A percentile compares a stretch with the other conserved stretches of the same genome.
Conservation (phyloP, 164 flowering plant species). For the Chimonanthus salicifolius region DNA sequence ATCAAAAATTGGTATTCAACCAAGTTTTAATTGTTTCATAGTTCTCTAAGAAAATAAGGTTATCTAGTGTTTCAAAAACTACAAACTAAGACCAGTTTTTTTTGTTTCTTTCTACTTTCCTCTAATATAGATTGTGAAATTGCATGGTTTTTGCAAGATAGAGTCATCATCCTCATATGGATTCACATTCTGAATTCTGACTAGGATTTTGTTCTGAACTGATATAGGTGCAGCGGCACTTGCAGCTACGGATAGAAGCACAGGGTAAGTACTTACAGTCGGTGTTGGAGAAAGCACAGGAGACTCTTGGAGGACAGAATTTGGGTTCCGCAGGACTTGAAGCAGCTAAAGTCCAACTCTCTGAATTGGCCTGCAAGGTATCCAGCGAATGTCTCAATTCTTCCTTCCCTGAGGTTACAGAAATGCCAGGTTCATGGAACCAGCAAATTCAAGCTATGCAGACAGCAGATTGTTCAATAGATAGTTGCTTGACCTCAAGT, state of each 20-base stretch:
- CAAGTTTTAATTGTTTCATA: not conserved
- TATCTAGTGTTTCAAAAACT: not conserved
- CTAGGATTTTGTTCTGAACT: conserved; percentile 7
- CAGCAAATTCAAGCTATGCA: conserved; percentile 48
- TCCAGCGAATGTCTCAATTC: conserved; percentile 64
- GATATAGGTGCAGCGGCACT: conserved; percentile 74
- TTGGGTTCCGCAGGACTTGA: conserved; percentile 60
- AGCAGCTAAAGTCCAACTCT: conserved; percentile 71
- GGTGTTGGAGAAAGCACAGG: conserved; percentile 88
- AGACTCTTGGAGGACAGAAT: conserved; percentile 77
- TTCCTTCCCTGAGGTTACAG: conserved; percentile 46
- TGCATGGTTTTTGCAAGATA: not conserved
- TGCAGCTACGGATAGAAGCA: conserved; percentile 86
- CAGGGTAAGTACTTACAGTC: conserved; percentile 87
- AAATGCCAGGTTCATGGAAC: conserved; percentile 36
- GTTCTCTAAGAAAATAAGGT: not conserved
- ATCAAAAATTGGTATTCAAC: too few relatives aligned
- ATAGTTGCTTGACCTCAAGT: conserved; percentile 74
- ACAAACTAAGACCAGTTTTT: not conserved
- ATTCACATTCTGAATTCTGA: conserved; percentile 2
- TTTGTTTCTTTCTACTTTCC: not conserved
- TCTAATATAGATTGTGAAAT: not conserved
- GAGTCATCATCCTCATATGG: not conserved
- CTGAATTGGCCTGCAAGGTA: conserved; percentile 69
- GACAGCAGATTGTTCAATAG: conserved; percentile 57